Conservation (phyloP, 805 yeast species). For the Brettanomyces naardenensis region DNA sequence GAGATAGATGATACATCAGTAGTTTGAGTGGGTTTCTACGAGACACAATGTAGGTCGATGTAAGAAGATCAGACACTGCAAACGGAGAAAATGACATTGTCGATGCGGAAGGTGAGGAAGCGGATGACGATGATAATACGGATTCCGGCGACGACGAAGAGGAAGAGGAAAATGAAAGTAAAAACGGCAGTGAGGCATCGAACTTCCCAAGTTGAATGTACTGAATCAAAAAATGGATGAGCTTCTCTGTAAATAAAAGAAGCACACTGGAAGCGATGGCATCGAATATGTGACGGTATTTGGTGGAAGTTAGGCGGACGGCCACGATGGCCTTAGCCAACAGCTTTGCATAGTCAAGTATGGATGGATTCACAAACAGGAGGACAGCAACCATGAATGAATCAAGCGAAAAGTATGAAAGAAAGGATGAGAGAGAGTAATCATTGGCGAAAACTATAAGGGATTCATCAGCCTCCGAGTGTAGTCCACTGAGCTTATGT, state of each 20-base stretch:
- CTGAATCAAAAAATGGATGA: constrained; percentile 6
- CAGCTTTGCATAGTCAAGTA: constrained; percentile 20
- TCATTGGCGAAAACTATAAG: constrained; percentile 6
- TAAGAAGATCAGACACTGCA: constrained; percentile 8
- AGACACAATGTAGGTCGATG: constrained; percentile 11
- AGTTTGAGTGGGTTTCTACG: constrained; percentile 16
- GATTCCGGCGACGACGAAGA: neutral
- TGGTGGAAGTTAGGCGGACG: constrained; percentile 24
- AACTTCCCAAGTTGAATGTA: neutral
- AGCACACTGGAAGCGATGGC: constrained; percentile 20
- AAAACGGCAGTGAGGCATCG: neutral
- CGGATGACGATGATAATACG: neutral
- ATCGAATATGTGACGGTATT: constrained; percentile 20
- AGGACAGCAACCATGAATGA: constrained; percentile 12
- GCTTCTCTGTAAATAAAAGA: constrained; percentile 13
- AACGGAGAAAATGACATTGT: neutral
- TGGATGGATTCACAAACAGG: constrained; percentile 16
- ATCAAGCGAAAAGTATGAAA: constrained; percentile 14
- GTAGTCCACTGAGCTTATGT: constrained; percentile 18
- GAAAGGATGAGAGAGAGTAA: constrained; percentile 2
- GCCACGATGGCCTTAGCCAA: constrained; percentile 29
- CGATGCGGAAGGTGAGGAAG: neutral
- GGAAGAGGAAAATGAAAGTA: neutral
- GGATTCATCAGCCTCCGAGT: constrained; percentile 2
- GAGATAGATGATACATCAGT: constrained; percentile 15